Conservation (phyloP, 148 eudicot genomes). For the Cornus kousa region DNA sequence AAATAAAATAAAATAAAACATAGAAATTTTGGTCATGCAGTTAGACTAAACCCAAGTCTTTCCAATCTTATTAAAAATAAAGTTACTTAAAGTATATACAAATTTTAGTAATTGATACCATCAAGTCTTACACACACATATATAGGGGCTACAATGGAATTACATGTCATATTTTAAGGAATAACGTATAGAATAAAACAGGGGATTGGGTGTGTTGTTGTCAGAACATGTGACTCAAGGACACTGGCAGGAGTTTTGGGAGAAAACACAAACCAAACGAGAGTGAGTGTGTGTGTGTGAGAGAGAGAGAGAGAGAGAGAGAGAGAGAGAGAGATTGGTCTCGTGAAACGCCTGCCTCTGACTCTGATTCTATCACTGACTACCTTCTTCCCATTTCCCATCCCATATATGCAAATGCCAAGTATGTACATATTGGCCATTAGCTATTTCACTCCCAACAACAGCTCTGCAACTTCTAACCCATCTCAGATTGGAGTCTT, state of each 20-base stretch:
- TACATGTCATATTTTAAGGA: no score
- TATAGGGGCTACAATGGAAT: no score
- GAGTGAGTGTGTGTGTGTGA: neutral
- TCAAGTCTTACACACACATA: no score
- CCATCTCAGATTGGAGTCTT: neutral
- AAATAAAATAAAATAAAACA: no score
- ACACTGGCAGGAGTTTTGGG: constrained; percentile 13
- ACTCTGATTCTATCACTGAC: constrained; percentile 17
- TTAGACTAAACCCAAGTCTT: no score
- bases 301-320: neutral
- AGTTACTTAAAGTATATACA: no score
- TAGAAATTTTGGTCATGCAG: no score
- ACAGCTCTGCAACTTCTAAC: neutral
- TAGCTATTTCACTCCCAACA: neutral
- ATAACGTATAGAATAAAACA: constrained; percentile 1
- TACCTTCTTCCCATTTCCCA: constrained; percentile 18
- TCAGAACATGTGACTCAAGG: constrained; percentile 23
- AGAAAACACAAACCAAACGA: constrained; percentile 6
- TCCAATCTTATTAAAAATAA: no score
- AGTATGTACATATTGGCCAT: neutral
- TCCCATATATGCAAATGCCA: constrained; percentile 14
- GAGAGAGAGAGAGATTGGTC: constrained; percentile 9
- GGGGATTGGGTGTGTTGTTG: neutral
- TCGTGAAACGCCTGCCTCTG: constrained; percentile 20
- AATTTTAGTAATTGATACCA: no score